Evolutionary conservation across 495 filamentous ascomycete species (phyloP).

Genomic region (Penicillium lividum): DNA sequence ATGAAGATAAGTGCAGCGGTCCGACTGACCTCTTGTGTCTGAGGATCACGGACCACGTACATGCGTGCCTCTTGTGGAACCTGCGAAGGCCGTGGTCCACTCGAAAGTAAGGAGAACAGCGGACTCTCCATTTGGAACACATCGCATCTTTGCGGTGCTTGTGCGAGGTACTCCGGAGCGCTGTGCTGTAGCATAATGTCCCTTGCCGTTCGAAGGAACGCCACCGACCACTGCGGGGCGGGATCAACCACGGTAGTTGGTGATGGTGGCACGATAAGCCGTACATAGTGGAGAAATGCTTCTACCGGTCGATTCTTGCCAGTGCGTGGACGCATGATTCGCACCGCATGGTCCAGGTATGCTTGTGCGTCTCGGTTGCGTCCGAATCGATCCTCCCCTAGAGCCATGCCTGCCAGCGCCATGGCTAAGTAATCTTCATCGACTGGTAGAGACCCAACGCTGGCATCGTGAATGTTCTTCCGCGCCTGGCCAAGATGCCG

Average conservation of each 20-base stretch:
- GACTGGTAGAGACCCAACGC: conserved; percentile 18
- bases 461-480: conserved; percentile 31
- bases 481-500: conserved; percentile 27
- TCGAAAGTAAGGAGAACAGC: conserved; percentile 44
- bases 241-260: conserved; percentile 15
- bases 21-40: conserved; percentile 43
- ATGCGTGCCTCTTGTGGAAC: conserved; percentile 41
- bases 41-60: conserved; percentile 38
- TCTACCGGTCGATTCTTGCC: conserved; percentile 29
- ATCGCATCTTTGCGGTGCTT: conserved; percentile 32
- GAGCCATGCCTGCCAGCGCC: conserved; percentile 41
- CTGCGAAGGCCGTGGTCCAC: conserved; percentile 45
- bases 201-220: conserved; percentile 42
- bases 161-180: conserved; percentile 25
- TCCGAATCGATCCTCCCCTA: conserved; percentile 48
- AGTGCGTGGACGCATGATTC: conserved; percentile 33
- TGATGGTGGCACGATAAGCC: conserved; percentile 35
- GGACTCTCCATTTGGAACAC: conserved; percentile 46
- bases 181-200: conserved; percentile 39
- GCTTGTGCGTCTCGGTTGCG: conserved; percentile 26
- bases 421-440: conserved; percentile 35
- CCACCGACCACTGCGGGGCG: conserved; percentile 34
- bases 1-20: conserved; percentile 46
- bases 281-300: conserved; percentile 42
- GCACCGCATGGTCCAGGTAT: conserved; percentile 35